These are phyloP conservation scores for Lomentospora prolificans DNA, from an alignment of 2,329 filamentous ascomycete species.

Conservation along the genomic window DNA sequence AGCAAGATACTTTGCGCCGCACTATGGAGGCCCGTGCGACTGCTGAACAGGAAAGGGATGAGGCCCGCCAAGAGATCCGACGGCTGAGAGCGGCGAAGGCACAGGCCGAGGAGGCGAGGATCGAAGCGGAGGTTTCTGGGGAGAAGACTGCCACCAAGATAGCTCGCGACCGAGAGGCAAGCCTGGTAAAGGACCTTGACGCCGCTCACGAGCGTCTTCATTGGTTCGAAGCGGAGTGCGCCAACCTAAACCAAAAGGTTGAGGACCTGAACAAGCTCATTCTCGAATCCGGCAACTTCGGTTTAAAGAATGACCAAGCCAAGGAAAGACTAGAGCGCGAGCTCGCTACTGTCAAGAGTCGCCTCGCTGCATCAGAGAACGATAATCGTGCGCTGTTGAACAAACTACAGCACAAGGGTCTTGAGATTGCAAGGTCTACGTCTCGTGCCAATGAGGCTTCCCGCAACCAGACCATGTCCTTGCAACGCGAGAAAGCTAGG, in stretches of 20 bases:
- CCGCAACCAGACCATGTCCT: conserved; percentile 61
- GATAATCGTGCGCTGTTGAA: conserved; percentile 93
- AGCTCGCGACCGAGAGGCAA: conserved; percentile 70
- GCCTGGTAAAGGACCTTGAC: conserved; percentile 70
- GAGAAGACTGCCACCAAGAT: conserved; percentile 70
- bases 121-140: conserved; percentile 70
- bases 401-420: conserved; percentile 92
- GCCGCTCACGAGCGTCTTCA: conserved; percentile 65
- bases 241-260: conserved; percentile 66
- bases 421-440: conserved; percentile 86
- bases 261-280: conserved; percentile 82
- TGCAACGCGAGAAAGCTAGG: conserved; percentile 76
- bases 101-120: conserved; percentile 73
- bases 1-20: conserved; percentile 82
- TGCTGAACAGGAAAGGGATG: conserved; percentile 80
- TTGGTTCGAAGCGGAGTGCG: conserved; percentile 71
- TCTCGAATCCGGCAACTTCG: conserved; percentile 80
- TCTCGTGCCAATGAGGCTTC: conserved; percentile 79
- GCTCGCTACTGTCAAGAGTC: conserved; percentile 80
- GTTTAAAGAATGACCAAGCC: conserved; percentile 80
- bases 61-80: conserved; percentile 77
- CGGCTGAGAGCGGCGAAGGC: conserved; percentile 74
- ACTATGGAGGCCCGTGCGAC: conserved; percentile 71
- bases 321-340: conserved; percentile 91
- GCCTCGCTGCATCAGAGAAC: conserved; percentile 85